Evolutionary conservation across 257 asterid genomes (phyloP), one percentile per base, ranked within the genome.

Genomic region (Ilex aquifolium): DNA sequence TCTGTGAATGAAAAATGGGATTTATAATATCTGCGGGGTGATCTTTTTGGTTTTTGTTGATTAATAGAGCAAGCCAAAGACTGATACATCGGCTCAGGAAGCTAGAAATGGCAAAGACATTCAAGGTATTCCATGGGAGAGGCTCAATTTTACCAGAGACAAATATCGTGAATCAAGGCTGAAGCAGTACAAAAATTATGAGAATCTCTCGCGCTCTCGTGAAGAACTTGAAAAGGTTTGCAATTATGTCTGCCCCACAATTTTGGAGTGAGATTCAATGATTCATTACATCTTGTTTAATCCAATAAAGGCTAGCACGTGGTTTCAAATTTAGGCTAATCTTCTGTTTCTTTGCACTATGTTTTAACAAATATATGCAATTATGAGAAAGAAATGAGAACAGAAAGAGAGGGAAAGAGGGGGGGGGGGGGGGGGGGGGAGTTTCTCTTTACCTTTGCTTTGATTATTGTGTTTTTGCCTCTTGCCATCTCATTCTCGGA

Each of bases 111-210:
- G 99, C 27, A 92, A 92, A 80, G 99, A 92, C 78, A 87, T 89
- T 21, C 99, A 92, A 74, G 99, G 99, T 59, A 89, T 92, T 63
- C 97, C 97, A 2, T 92, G 97, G 99, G 97, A 85, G 70, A 81
- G 95, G 70, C 85, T 89, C 58, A 83, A 79, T 69, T 82, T 82
- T 52, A 82, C 96, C 9, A 79, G 97, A 66, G 91, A 82, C 32
- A 74, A 80, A 77, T 92, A 87, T 62, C 87, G 99, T 7, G 82
- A 85, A 65, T 71, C 85, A 27, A 77, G 99, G 51, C 75, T 92
- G 79, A 77, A 82, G 85, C 87, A 83, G 60, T 92, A 92, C 81
- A 87, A 80, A 76, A 92, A 89, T 65, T 89, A 83, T 56, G 97
- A 85, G 69, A 79, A 56, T 67, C 81, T 87, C 57, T 67, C 95